A percentile compares a stretch with the other conserved stretches of the same genome.
Conservation (phyloP, 352 stramenopile species). For the Pythium aristosporum region DNA sequence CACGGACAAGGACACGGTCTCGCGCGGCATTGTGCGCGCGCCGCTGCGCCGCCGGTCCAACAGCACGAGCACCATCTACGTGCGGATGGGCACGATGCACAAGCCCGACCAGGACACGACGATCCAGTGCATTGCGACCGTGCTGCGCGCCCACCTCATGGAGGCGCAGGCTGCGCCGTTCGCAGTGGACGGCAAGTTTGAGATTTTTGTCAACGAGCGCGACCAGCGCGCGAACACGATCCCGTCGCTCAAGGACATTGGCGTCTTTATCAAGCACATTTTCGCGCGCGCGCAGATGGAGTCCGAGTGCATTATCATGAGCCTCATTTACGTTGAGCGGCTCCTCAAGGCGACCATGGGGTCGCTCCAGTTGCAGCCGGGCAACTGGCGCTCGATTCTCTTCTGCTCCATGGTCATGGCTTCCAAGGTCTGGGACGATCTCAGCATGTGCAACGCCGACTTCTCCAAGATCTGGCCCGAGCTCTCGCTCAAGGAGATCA, state of each 20-base stretch:
- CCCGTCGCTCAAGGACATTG: conserved; percentile 89
- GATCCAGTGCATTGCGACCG: conserved; percentile 95
- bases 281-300: conserved; percentile 92
- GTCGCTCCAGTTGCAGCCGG: conserved; percentile 63
- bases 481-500: conserved; percentile 93
- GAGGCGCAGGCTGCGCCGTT: conserved; percentile 70
- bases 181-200: conserved; percentile 50
- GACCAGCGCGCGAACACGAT: conserved; percentile 47
- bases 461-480: conserved; percentile 93
- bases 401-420: conserved; percentile 97
- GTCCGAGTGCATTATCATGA: conserved; percentile 97
- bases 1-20: neutral
- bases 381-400: conserved; percentile 94
- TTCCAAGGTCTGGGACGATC: conserved; percentile 97
- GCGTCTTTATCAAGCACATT: conserved; percentile 92
- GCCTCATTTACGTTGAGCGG: conserved; percentile 96
- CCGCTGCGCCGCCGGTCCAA: conserved; percentile 90
- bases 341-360: conserved; percentile 91
- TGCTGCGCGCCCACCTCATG: conserved; percentile 95
- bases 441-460: conserved; percentile 97
- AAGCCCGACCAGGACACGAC: conserved; percentile 95
- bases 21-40: conserved; percentile 26
- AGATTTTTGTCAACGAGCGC: conserved; percentile 64
- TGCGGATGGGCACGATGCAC: conserved; percentile 93
- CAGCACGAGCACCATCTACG: conserved; percentile 93